Percentiles rank a stretch among this genome's conserved stretches.
Evolutionary conservation across 192 early-diverging fungal genomes (phyloP).

Genomic region (Backusella parvicylindrica): DNA sequence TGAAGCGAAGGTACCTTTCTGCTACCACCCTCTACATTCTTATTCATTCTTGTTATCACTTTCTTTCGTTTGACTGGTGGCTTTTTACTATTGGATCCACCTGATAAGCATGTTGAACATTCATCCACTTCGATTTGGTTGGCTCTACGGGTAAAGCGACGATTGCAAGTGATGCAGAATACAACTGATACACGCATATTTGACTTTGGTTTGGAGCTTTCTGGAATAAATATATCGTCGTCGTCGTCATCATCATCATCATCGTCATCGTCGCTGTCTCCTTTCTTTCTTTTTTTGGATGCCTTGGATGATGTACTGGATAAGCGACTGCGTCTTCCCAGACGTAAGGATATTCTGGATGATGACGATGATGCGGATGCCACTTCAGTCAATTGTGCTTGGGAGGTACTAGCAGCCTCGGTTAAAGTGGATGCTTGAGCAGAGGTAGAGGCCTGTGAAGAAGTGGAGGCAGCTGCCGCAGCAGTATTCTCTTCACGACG

Average conservation of each 20-base stretch:
- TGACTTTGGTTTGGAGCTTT: constrained; percentile 14
- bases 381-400: not conserved
- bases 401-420: too few relatives aligned
- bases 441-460: not conserved
- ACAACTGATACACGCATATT: constrained; percentile 29
- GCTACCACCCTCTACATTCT: constrained; percentile 18
- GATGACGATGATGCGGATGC: not conserved
- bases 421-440: too few relatives aligned
- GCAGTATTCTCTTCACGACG: not conserved
- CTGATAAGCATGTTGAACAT: constrained; percentile 28
- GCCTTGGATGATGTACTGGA: constrained; percentile 19
- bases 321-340: not conserved
- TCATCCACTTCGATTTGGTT: constrained; percentile 27
- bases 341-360: not conserved
- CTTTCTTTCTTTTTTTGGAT: constrained; percentile 19
- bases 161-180: constrained; percentile 45
- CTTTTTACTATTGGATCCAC: not conserved
- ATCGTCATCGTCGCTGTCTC: constrained; percentile 20
- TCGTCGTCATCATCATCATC: constrained; percentile 17
- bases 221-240: constrained; percentile 12
- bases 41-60: not conserved
- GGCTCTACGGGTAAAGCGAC: constrained; percentile 33
- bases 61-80: not conserved
- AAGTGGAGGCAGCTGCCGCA: not conserved
- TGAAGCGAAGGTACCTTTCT: constrained; percentile 53